Base-by-base conservation (phyloP, 257 asterid species). In the Jacaranda copaia region DNA sequence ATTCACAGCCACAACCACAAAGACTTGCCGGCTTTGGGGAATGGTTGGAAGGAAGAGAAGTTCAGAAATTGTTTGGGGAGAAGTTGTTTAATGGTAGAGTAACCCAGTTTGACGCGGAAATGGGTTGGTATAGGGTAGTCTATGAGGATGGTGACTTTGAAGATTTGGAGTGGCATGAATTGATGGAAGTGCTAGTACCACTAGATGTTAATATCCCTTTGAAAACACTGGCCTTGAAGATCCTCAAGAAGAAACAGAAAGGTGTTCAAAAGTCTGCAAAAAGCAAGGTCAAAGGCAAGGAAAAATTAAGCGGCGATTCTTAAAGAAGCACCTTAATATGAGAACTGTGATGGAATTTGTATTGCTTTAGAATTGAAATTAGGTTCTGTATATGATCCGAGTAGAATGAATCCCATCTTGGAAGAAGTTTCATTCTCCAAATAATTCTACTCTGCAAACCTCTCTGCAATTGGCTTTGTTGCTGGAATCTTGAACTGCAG, bases 131-230 rank as follows among this genome's bases (percentile, higher is more conserved):
- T 75, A 81, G 78, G 71, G 96, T 92, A 39, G 81, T 65, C 8
- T 92, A 92, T 57, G 93, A 88, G 62, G 97, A 92, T 65, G 96
- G 97, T 0, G 97, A 92, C 19, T 72, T 73, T 35, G 94, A 92
- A 86, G 96, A 92, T 72, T 88, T 92, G 39, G 91, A 88, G 19
- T 88, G 94, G 93, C 57, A 19, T 52, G 96, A 92, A 69, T 70
- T 92, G 81, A 80, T 82, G 79, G 68, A 81, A 66, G 16, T 88
- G 67, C 83, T 92, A 35, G 85, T 13, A 57, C 97, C 96, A 11
- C 46, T 92, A 61, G 96, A 88, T 77, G 84, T 92, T 14, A 80
- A 79, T 49, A 76, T 85, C 68, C 91, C 97, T 14, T 53, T 90
- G 84, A 86, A 66, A 66, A 78, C 93, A 72, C 14, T 90, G 73